A percentile compares a stretch with the other conserved stretches of the same genome.
Evolutionary conservation across 2,329 filamentous ascomycete genomes (phyloP).

Genomic region (Davidsoniella eucalypti): DNA sequence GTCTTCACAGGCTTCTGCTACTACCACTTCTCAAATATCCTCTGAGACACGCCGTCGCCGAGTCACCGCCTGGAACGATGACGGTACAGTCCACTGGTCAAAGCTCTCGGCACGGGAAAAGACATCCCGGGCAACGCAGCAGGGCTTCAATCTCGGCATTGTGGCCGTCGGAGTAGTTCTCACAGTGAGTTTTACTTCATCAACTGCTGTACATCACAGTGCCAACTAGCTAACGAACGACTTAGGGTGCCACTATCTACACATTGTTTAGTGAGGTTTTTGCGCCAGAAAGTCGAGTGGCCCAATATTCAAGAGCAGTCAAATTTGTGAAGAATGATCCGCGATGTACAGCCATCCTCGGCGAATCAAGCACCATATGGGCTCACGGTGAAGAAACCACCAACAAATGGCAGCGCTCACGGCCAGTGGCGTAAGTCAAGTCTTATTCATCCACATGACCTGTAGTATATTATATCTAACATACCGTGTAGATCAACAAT

Average conservation of each 20-base stretch:
- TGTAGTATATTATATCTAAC: background rate
- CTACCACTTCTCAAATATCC: no score
- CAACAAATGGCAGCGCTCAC: conserved; percentile 62
- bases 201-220: background rate
- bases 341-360: conserved; percentile 56
- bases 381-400: conserved; percentile 68
- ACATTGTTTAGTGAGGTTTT: conserved; percentile 72
- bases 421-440: conserved; percentile 38
- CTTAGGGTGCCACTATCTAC: conserved; percentile 57
- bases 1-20: no score
- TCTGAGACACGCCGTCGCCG: conserved; percentile 39
- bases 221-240: conserved; percentile 3
- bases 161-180: conserved; percentile 58
- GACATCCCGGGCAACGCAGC: conserved; percentile 69
- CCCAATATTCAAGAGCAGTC: conserved; percentile 76
- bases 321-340: conserved; percentile 59
- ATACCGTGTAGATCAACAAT: conserved; percentile 9
- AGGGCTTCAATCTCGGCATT: conserved; percentile 73
- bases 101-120: conserved; percentile 65
- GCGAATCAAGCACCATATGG: conserved; percentile 55
- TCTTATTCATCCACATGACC: background rate
- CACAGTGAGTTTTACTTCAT: conserved; percentile 38
- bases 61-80: conserved; percentile 74
- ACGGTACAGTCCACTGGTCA: conserved; percentile 66
- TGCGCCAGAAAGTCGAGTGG: conserved; percentile 67